Evolutionary conservation across 768 basidiomycete species (phyloP), one percentile per base, ranked within the genome.

Genomic region (Tubosaeta sp.): DNA sequence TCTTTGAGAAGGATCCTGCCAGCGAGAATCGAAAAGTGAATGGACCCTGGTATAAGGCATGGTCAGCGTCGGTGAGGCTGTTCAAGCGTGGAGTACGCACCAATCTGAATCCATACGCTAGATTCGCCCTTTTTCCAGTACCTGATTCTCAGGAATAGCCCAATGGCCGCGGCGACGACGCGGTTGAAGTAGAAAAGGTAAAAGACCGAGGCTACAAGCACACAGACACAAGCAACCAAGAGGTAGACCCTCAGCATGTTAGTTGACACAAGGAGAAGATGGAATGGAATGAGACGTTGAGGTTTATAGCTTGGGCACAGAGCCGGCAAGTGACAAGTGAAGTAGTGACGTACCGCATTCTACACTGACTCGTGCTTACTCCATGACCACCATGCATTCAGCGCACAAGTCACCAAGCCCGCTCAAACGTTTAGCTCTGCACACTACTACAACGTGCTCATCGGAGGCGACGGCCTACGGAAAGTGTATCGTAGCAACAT

Each of bases 111-210:
- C 86, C 91, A 95, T 55, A 84, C 76, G 62, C 87, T 87, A n/a
- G 81, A 80, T 32, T 76, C 80, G 45, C 81, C 80, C 51, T 82
- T 77, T 55, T 85, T 85, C 94, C 95, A 96, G 54, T 84, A 82
- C 51, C 79, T 69, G 7, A 90, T 61, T 25, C 91, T 86, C 44
- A 95, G 69, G 12, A 80, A 58, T 48, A 82, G 73, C 13, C 84
- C 80, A 52, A 93, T 70, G 48, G 88, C 52, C 48, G 77, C 79
- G 1, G 83, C 92, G 51, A 95, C 67, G 45, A 95, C 72, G 35
- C 93, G 82, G 70, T 93, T 94, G 82, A 88, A 91, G 72, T 88
- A 96, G 78, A 96, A 94, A 56, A 90, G 77, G 70, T 90, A 90
- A 54, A 90, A 72, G 49, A 89, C 69, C 7, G 84, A 71, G 14